Conservation (phyloP, 257 asterid genomes). For the Solanum tarijense region DNA sequence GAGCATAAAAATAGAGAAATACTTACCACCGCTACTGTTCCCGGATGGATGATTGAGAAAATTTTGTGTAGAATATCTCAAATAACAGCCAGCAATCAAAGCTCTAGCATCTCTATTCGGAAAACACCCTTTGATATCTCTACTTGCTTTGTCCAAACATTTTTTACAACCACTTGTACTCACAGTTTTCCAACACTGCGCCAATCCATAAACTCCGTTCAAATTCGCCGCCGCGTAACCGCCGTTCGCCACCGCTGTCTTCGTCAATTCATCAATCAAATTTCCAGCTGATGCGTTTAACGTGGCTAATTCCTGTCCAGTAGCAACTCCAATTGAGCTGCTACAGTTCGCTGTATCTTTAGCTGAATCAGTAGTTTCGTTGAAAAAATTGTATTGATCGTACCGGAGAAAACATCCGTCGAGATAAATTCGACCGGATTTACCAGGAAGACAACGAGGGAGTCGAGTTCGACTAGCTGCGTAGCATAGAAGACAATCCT, state of each 20-base stretch:
- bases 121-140: constrained; percentile 35
- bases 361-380: constrained; percentile 36
- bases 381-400: constrained; percentile 41
- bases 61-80: constrained; percentile 66
- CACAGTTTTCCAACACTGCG: constrained; percentile 80
- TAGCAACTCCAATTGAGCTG: constrained; percentile 15
- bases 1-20: neutral
- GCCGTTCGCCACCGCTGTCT: constrained; percentile 24
- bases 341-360: constrained; percentile 45
- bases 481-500: constrained; percentile 77
- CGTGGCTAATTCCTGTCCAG: constrained; percentile 6
- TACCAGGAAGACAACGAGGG: constrained; percentile 62
- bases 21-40: constrained; percentile 33
- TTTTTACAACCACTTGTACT: constrained; percentile 45
- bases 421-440: constrained; percentile 52
- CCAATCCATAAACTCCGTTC: constrained; percentile 73
- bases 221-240: constrained; percentile 38
- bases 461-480: constrained; percentile 68
- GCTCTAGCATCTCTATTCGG: constrained; percentile 80
- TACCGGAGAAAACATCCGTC: constrained; percentile 89
- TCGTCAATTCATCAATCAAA: constrained; percentile 40
- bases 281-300: constrained; percentile 25
- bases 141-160: constrained; percentile 66
- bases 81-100: constrained; percentile 69
- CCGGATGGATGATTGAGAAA: constrained; percentile 35